phyloP scores from a whole-genome alignment of 306 rosid genomes.

The Neltuma alba region DNA sequence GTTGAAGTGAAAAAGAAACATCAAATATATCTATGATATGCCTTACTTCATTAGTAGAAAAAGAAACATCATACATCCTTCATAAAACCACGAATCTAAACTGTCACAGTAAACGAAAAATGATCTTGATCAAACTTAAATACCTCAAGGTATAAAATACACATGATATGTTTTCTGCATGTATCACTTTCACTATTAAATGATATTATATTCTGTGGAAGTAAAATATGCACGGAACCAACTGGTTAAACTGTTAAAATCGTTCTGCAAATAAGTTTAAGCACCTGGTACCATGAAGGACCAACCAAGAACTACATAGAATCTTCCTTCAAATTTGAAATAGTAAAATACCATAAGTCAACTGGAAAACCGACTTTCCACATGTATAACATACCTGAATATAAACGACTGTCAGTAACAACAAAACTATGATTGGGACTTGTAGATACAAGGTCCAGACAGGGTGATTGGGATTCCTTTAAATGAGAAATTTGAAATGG shows the following conservation, averaged over 20 bases:
- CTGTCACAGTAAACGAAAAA: not conserved
- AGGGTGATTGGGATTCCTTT: slow-evolving; percentile 68
- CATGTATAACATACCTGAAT: slow-evolving; percentile 52
- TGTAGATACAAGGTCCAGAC: slow-evolving; percentile 45
- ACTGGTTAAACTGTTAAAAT: slow-evolving; percentile 1
- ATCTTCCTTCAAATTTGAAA: slow-evolving; percentile 25
- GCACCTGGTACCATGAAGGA: not conserved
- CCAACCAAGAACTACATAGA: slow-evolving; percentile 2
- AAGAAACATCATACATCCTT: no score
- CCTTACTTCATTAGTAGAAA: no score
- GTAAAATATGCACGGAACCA: not conserved
- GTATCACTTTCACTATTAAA: slow-evolving; percentile 5
- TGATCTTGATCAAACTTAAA: slow-evolving; percentile 16
- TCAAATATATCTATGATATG: no score
- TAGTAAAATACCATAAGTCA: slow-evolving; percentile 5
- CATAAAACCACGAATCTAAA: slow-evolving; percentile 18
- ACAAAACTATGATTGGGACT: slow-evolving; percentile 43
- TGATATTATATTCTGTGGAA: not conserved
- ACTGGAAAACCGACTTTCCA: slow-evolving; percentile 20
- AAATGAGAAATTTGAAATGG: slow-evolving; percentile 77
- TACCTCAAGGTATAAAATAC: not conserved
- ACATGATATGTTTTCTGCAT: slow-evolving; percentile 12
- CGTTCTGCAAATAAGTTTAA: slow-evolving; percentile 15
- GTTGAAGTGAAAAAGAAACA: not conserved
- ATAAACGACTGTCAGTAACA: slow-evolving; percentile 43